Conservation (phyloP, 306 rosid species). For the Hippophae gyantsensis region DNA sequence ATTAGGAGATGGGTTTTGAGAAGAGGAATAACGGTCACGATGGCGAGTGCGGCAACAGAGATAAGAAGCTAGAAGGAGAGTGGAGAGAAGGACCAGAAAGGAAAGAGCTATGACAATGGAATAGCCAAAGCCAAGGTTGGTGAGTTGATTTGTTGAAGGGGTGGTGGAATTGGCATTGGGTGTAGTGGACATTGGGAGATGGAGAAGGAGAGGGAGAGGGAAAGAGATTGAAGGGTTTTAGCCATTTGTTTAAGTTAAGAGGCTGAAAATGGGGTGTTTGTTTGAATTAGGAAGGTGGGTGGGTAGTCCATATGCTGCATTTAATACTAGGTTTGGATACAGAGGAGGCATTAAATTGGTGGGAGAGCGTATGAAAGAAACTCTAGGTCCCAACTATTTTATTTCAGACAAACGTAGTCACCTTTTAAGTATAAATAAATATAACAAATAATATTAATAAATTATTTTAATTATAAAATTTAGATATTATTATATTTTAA, state of each 20-base stretch:
- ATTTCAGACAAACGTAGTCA: too few relatives aligned
- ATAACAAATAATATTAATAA: too few relatives aligned
- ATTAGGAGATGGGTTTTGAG: conserved; percentile 4
- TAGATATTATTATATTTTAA: too few relatives aligned
- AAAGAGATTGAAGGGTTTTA: conserved; percentile 15
- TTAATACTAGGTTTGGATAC: conserved; percentile 42
- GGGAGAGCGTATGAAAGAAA: neutral
- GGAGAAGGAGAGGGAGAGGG: conserved; percentile 7
- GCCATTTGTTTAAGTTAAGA: conserved; percentile 40
- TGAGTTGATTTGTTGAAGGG: conserved; percentile 28
- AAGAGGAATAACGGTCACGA: conserved; percentile 2
- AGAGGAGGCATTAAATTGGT: conserved; percentile 27
- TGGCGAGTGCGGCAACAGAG: conserved; percentile 34
- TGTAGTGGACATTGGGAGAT: conserved; percentile 32
- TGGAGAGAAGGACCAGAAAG: conserved; percentile 44
- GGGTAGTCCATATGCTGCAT: conserved; percentile 57
- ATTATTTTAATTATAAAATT: too few relatives aligned
- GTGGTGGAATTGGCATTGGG: conserved; percentile 24
- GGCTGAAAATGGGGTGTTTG: neutral
- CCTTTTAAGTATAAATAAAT: too few relatives aligned
- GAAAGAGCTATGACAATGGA: conserved; percentile 81
- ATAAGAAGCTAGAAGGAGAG: conserved; percentile 50
- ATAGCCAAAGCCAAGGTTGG: conserved; percentile 50
- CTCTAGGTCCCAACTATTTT: too few relatives aligned
- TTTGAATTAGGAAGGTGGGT: conserved; percentile 38